Evolutionary conservation across 2,329 filamentous ascomycete genomes (phyloP), one percentile per base, ranked within the genome.

Genomic region (Colletotrichum plurivorum): DNA sequence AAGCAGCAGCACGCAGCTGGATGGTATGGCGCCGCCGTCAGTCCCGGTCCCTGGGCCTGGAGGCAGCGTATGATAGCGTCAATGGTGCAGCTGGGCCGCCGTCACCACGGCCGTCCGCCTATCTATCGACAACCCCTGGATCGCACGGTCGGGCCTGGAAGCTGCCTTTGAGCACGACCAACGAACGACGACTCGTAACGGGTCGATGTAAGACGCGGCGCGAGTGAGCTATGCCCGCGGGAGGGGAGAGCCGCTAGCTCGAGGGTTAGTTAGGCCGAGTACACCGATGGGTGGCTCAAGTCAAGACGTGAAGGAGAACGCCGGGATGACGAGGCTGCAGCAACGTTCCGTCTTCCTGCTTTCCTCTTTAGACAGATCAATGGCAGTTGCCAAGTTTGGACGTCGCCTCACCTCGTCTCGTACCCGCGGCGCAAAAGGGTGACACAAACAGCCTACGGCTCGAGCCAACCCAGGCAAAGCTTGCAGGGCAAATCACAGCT

Each of bases 21-120:
- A 56, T 36, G 41, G 53, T 9, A 66, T 52, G 66, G 55, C 55
- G 55, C 43, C 49, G 49, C 54, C 55, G 31, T 55, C 43, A 54
- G 41, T 69, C 18, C 62, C 55, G 62, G 25, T 48, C 62, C 54
- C 52, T 56, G 43, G 62, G 51, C 25, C 56, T 55, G 45, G 55
- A 43, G 31, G 57, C 53, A 48, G 48, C 43, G 62, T 51, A 18
- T 36, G 27, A 54, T 64, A 49, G 53, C 41, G 53, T 53, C 65
- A 53, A 46, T 64, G 65, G 48, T 49, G 48, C 48, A 20, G 53
- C 60, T 43, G 52, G 51, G 60, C 53, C 53, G 59, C 54, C 60
- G 54, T 58, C 54, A 68, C 22, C 22, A 59, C 18, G 20, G 51
- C 25, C 15, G 45, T 57, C 45, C 27, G 63, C 22, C 57, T 43